phyloP scores from a whole-genome alignment of 306 rosid genomes.

The Fragaria ananassa region DNA sequence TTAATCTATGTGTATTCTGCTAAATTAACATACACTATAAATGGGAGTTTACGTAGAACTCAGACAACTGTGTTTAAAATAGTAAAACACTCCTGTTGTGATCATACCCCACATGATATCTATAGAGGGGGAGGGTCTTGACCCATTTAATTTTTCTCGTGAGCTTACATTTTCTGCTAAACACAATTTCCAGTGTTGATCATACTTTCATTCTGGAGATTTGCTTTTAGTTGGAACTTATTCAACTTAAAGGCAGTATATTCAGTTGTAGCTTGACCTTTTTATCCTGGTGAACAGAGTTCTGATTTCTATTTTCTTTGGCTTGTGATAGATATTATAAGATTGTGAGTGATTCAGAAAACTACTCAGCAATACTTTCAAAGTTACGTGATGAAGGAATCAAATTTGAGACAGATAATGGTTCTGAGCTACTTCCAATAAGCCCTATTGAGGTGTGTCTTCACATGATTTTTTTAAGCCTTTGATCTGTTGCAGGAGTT shows the following conservation, averaged over 20 bases:
- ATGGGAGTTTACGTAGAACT: neutral
- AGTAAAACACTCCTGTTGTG: neutral
- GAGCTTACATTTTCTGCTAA: neutral
- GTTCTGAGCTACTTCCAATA: constrained; percentile 85
- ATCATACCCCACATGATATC: neutral
- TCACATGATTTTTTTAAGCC: neutral
- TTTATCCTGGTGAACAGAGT: constrained; percentile 1
- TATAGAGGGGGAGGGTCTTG: neutral
- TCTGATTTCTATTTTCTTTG: constrained; percentile 28
- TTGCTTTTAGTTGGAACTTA: neutral
- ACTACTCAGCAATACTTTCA: constrained; percentile 58
- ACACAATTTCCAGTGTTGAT: neutral
- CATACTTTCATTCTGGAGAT: neutral
- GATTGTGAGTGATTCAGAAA: constrained; percentile 76
- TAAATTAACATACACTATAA: neutral
- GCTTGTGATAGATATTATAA: constrained; percentile 63
- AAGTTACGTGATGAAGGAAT: constrained; percentile 75
- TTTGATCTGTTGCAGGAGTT: neutral
- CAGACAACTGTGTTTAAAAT: neutral
- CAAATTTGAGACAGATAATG: constrained; percentile 80
- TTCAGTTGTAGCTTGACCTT: neutral
- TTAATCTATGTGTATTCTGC: neutral
- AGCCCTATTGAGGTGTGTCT: constrained; percentile 64
- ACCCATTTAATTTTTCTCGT: neutral
- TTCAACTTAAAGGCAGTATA: neutral